Conservation (phyloP, 495 filamentous ascomycete species). For the Neurospora intermedia region DNA sequence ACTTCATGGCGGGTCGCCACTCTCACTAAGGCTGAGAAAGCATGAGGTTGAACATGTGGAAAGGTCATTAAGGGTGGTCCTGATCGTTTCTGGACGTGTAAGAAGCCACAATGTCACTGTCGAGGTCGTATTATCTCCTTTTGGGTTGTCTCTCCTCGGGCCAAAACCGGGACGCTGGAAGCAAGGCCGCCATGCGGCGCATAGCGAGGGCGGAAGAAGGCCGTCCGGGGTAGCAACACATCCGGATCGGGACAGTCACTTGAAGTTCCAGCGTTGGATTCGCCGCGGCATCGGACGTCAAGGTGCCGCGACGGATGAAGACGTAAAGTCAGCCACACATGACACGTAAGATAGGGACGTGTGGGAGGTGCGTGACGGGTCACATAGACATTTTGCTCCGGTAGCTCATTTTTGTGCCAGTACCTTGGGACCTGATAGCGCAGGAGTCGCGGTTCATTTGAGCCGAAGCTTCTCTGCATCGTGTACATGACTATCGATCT, state of each 20-base stretch:
- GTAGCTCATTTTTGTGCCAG: background rate
- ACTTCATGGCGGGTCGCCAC: background rate
- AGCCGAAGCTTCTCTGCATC: background rate
- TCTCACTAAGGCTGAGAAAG: background rate
- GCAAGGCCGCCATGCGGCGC: background rate
- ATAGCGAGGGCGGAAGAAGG: background rate
- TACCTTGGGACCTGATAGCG: background rate
- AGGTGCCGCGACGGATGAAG: background rate
- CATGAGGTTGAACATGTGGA: background rate
- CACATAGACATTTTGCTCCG: background rate
- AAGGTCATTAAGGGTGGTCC: background rate
- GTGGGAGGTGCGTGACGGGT: too few relatives aligned
- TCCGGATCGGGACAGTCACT: background rate
- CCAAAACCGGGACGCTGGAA: background rate
- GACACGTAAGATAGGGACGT: too few relatives aligned
- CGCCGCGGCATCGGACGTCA: background rate
- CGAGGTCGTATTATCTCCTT: background rate
- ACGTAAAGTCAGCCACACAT: too few relatives aligned
- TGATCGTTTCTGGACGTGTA: background rate
- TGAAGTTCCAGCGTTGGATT: background rate
- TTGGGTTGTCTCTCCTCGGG: background rate
- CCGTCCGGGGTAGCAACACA: background rate
- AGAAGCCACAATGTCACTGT: background rate
- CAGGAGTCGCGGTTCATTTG: background rate
- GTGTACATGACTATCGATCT: background rate